Evolutionary conservation across 1,139 yeast species (phyloP).

Genomic region (Blastobotrys aristatus): DNA sequence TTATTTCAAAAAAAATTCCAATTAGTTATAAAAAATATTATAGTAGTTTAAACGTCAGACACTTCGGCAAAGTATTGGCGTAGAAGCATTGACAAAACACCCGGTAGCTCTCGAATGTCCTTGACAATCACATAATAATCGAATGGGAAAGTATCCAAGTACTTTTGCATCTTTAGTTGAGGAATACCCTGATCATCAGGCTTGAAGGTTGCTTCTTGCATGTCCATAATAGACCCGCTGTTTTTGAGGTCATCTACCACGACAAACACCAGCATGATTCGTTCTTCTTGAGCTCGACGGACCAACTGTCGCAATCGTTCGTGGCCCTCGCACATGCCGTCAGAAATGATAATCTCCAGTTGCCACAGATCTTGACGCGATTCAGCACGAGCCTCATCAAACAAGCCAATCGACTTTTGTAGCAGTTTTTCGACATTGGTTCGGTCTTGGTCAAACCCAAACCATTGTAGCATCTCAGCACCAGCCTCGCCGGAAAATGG

Average conservation of each 20-base stretch:
- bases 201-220: conserved; percentile 84
- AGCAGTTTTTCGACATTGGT: conserved; percentile 81
- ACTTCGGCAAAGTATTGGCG: conserved; percentile 87
- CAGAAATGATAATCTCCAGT: conserved; percentile 84
- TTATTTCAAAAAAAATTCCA: conserved; percentile 2
- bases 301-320: conserved; percentile 75
- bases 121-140: conserved; percentile 94
- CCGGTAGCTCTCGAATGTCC: conserved; percentile 84
- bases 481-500: conserved; percentile 85
- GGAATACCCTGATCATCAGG: conserved; percentile 64
- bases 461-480: conserved; percentile 77
- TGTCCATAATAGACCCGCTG: conserved; percentile 83
- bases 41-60: conserved; percentile 32
- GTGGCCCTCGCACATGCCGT: conserved; percentile 96
- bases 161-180: conserved; percentile 70
- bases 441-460: conserved; percentile 81
- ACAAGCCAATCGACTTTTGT: conserved; percentile 63
- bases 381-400: conserved; percentile 55
- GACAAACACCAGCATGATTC: conserved; percentile 92
- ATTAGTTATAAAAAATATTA: conserved; percentile 3
- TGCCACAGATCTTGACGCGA: conserved; percentile 71
- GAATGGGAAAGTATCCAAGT: conserved; percentile 92
- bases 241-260: conserved; percentile 72
- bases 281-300: conserved; percentile 86
- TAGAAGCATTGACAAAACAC: conserved; percentile 80